A percentile compares a stretch with the other conserved stretches of the same genome.
phyloP scores from a whole-genome alignment of 345 rosid genomes.

The Citrus maxima region DNA sequence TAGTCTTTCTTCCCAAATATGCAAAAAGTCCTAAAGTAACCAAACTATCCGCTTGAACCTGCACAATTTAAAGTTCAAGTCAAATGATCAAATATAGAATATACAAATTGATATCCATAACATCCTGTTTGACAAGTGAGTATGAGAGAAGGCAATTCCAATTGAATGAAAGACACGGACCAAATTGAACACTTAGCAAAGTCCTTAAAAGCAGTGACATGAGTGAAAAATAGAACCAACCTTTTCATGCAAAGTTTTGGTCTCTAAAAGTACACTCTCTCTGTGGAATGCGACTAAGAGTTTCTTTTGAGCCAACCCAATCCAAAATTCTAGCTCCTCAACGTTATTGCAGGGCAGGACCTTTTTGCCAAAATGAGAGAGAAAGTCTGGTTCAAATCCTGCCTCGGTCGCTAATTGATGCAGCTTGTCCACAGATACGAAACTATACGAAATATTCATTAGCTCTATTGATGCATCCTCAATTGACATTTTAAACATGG shows the following conservation, averaged over 20 bases:
- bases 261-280: conserved; percentile 28
- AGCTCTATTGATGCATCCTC: conserved; percentile 45
- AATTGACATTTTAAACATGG: conserved; percentile 25
- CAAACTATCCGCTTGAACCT: conserved; percentile 51
- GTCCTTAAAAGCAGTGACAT: not conserved
- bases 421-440: conserved; percentile 51
- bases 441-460: conserved; percentile 46
- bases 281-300: conserved; percentile 46
- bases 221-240: conserved; percentile 24
- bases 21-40: conserved; percentile 72
- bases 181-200: not conserved
- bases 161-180: not conserved
- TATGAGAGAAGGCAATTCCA: not conserved
- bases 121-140: not conserved
- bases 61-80: conserved; percentile 4
- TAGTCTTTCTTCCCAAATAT: conserved; percentile 55
- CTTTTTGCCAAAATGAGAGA: conserved; percentile 53
- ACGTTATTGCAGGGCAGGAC: conserved; percentile 36
- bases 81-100: not conserved
- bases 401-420: conserved; percentile 55
- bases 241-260: conserved; percentile 27
- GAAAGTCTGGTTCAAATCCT: conserved; percentile 60
- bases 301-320: conserved; percentile 61
- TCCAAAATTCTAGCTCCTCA: conserved; percentile 71
- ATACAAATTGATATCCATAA: not conserved